phyloP scores from a whole-genome alignment of 169 alveolate species.

The Sarcocystis neurona region DNA sequence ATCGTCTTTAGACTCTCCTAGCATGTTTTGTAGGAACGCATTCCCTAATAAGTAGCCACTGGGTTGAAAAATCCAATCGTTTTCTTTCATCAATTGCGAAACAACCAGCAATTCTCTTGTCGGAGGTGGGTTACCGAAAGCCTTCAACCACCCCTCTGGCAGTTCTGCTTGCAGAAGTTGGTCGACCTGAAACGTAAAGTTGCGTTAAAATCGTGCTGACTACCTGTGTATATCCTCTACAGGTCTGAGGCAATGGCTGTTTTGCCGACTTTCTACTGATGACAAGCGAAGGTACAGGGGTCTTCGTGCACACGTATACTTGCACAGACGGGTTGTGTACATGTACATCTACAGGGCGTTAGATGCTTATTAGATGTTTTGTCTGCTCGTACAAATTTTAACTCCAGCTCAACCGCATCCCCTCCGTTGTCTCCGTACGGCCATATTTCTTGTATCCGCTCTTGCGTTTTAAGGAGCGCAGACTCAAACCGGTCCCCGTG shows the following conservation, averaged over 20 bases:
- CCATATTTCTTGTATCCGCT: not conserved
- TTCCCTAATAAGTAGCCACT: not conserved
- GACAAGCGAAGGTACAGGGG: no score
- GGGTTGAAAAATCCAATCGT: not conserved
- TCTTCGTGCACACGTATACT: no score
- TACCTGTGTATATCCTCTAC: not conserved
- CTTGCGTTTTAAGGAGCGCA: not conserved
- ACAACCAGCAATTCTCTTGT: not conserved
- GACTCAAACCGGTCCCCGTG: not conserved
- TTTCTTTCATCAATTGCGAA: not conserved
- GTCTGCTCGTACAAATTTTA: not conserved
- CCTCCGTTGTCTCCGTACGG: not conserved
- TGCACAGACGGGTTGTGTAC: no score
- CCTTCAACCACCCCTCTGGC: not conserved
- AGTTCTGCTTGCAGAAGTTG: not conserved
- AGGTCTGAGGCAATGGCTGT: not conserved
- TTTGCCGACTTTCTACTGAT: not conserved
- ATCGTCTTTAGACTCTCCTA: not conserved
- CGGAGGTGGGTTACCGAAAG: not conserved
- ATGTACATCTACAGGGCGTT: no score
- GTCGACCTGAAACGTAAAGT: conserved; percentile 19
- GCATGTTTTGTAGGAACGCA: conserved; percentile 17
- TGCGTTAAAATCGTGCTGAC: no score
- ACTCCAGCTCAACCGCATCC: not conserved
- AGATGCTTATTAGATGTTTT: no score